Evolutionary conservation across 352 stramenopile genomes (phyloP).

Genomic region (Pythium pyrilobum): DNA sequence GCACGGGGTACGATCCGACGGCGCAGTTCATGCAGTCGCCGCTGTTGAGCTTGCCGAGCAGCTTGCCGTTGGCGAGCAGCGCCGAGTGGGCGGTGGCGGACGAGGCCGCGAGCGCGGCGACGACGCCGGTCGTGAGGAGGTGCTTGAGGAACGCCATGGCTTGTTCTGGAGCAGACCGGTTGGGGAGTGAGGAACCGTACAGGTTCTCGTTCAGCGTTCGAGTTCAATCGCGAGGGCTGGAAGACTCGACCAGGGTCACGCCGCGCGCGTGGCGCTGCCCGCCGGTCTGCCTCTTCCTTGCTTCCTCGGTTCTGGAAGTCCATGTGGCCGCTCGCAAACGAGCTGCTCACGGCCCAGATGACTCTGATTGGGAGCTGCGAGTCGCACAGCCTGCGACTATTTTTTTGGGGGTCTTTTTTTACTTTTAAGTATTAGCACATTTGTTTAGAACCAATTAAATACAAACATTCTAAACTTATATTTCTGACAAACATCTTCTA

Average conservation of each 20-base stretch:
- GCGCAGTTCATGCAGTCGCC: constrained; percentile 24
- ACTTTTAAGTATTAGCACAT: no score
- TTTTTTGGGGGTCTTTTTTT: no score
- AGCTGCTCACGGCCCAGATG: no score
- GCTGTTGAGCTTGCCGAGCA: constrained; percentile 23
- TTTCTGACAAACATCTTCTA: no score
- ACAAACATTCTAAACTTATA: no score
- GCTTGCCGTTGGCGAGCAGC: constrained; percentile 17
- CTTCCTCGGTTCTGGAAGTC: not conserved
- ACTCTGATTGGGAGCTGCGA: no score
- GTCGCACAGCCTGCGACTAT: no score
- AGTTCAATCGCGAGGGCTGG: no score
- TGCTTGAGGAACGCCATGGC: constrained; percentile 10
- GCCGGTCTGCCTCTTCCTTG: not conserved
- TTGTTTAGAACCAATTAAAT: no score
- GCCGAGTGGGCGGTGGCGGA: constrained; percentile 10
- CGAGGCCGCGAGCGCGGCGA: constrained; percentile 2
- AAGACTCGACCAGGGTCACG: no score
- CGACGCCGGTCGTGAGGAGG: not conserved
- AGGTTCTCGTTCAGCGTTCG: no score
- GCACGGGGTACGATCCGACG: constrained; percentile 18
- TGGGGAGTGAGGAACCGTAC: not conserved
- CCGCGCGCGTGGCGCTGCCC: not conserved
- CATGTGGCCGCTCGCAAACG: no score
- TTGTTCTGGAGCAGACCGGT: not conserved